Evolutionary conservation across 1,284 basidiomycete genomes (phyloP).

Genomic region (Xerocomus nothofagi): DNA sequence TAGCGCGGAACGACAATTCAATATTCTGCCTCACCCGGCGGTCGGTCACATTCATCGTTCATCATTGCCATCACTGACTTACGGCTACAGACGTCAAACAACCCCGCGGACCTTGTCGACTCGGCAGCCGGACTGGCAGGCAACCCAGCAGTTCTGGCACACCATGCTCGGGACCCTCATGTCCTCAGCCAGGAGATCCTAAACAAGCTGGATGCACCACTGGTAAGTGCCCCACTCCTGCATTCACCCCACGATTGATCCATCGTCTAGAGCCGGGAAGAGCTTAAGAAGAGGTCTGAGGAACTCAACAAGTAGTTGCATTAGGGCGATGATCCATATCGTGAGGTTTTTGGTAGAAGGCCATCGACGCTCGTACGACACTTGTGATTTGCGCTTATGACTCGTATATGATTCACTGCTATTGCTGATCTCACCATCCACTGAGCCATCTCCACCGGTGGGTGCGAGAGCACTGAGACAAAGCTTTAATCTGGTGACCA

Average conservation of each 20-base stretch:
- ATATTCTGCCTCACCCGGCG: conserved; percentile 51
- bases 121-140: conserved; percentile 37
- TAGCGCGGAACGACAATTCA: conserved; percentile 37
- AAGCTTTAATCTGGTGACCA: too few relatives aligned
- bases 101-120: conserved; percentile 45
- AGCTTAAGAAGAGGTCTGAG: conserved; percentile 28
- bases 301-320: conserved; percentile 28
- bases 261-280: conserved; percentile 27
- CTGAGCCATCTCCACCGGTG: background rate
- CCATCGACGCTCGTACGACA: background rate
- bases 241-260: background rate
- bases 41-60: conserved; percentile 32
- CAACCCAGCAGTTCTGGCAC: conserved; percentile 34
- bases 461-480: too few relatives aligned
- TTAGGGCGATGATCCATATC: background rate
- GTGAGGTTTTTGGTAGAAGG: background rate
- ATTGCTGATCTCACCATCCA: background rate
- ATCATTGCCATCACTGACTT: background rate
- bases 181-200: conserved; percentile 36
- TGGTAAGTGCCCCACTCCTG: conserved; percentile 21
- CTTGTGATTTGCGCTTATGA: background rate
- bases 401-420: background rate
- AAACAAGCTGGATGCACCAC: conserved; percentile 34
- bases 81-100: conserved; percentile 44
- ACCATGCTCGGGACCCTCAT: conserved; percentile 46